These are phyloP conservation scores for Ramalina intermedia DNA, from an alignment of 495 filamentous ascomycete genomes.

Conservation along the genomic window DNA sequence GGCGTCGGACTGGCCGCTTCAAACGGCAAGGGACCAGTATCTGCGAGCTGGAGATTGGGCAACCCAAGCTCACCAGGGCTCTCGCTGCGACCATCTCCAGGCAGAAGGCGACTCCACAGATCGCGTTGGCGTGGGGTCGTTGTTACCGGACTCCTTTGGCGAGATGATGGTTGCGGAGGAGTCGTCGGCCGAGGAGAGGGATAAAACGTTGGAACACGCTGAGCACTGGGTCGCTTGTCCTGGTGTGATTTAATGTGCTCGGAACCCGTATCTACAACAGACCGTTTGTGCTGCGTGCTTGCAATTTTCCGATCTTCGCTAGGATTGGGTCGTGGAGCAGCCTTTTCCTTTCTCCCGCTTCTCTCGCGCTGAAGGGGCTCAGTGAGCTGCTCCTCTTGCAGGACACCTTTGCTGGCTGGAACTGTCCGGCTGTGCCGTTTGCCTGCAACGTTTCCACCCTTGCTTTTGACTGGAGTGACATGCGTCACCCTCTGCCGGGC, in stretches of 20 bases:
- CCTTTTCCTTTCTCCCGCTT: neutral
- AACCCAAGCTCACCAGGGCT: conserved; percentile 3
- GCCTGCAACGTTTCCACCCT: neutral
- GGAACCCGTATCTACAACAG: neutral
- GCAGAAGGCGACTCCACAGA: conserved; percentile 14
- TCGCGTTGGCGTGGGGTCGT: conserved; percentile 19
- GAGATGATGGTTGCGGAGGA: neutral
- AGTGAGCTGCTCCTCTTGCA: too few species aligned
- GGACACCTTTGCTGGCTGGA: too few species aligned
- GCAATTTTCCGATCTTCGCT: neutral
- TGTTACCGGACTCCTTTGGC: neutral
- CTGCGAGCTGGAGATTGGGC: too few species aligned
- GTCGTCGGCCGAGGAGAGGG: conserved; percentile 1
- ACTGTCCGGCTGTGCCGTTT: neutral
- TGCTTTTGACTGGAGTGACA: neutral
- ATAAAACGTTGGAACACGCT: neutral
- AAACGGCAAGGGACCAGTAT: too few species aligned
- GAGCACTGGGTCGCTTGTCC: neutral
- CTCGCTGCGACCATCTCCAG: neutral
- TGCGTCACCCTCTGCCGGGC: neutral
- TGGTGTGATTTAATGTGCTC: neutral
- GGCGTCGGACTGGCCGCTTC: too few species aligned
- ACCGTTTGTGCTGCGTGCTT: neutral
- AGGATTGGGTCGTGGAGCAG: neutral
- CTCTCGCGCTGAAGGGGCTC: neutral